Evolutionary conservation across 441 rosid species (phyloP).

Genomic region (Geranium incanum): DNA sequence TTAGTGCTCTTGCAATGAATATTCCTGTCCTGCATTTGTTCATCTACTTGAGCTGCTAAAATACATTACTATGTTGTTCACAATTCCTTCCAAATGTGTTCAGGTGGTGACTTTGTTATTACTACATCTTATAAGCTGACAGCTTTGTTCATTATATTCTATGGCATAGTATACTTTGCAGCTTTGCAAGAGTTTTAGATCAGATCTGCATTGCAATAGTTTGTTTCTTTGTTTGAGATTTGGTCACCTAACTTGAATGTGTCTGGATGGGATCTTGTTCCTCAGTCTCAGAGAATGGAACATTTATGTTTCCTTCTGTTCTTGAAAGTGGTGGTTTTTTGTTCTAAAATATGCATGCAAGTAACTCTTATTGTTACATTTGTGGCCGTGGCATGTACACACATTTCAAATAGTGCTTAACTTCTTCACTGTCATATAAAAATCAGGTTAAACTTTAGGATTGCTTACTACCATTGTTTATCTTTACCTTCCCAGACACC

Average conservation of each 20-base stretch:
- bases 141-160: neutral
- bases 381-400: neutral
- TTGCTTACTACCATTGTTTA: slow-evolving; percentile 1
- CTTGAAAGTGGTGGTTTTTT: slow-evolving; percentile 6
- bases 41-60: neutral
- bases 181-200: neutral
- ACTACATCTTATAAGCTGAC: neutral
- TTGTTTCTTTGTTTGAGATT: neutral
- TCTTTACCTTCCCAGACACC: slow-evolving; percentile 5
- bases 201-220: neutral
- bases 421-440: neutral
- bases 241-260: neutral
- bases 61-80: neutral
- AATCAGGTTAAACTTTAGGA: neutral
- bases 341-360: neutral
- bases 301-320: neutral
- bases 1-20: neutral
- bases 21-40: neutral
- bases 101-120: neutral
- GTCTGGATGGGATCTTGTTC: neutral
- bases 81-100: neutral
- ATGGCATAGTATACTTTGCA: neutral
- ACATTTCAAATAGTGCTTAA: neutral
- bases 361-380: neutral
- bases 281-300: neutral